Evolutionary conservation across 1,284 basidiomycete species (phyloP).

Genomic region (Hymenochaete sp.): DNA sequence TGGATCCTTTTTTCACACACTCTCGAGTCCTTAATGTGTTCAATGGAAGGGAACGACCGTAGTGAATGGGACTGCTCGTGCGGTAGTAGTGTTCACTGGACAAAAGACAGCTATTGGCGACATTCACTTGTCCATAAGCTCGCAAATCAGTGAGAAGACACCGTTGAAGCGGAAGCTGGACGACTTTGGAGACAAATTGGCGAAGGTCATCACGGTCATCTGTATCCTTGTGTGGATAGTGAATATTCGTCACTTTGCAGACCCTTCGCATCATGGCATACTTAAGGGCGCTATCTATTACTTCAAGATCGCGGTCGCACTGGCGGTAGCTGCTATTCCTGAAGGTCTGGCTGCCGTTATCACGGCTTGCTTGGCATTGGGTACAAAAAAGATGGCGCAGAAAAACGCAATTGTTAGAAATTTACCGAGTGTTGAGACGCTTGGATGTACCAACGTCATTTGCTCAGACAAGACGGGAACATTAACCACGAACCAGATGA

Average conservation of each 20-base stretch:
- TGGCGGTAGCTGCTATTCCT: constrained; percentile 93
- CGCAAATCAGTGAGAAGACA: constrained; percentile 87
- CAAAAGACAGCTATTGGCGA: constrained; percentile 85
- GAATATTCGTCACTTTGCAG: constrained; percentile 89
- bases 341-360: constrained; percentile 94
- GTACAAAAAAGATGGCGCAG: constrained; percentile 97
- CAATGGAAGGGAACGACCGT: constrained; percentile 76
- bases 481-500: constrained; percentile 94
- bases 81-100: constrained; percentile 83
- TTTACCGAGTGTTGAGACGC: constrained; percentile 91
- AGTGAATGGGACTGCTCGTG: constrained; percentile 80
- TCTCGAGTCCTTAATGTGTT: background rate
- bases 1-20: background rate
- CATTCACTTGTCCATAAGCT: constrained; percentile 88
- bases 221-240: constrained; percentile 94
- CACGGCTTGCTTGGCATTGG: constrained; percentile 91
- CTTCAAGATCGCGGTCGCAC: constrained; percentile 95
- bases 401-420: constrained; percentile 95
- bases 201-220: constrained; percentile 93
- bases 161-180: constrained; percentile 93
- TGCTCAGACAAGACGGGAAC: constrained; percentile 98
- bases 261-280: constrained; percentile 81
- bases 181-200: constrained; percentile 92
- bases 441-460: constrained; percentile 94
- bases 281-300: constrained; percentile 94